Conservation (phyloP, 495 filamentous ascomycete genomes). For the Trichoderma reesei region DNA sequence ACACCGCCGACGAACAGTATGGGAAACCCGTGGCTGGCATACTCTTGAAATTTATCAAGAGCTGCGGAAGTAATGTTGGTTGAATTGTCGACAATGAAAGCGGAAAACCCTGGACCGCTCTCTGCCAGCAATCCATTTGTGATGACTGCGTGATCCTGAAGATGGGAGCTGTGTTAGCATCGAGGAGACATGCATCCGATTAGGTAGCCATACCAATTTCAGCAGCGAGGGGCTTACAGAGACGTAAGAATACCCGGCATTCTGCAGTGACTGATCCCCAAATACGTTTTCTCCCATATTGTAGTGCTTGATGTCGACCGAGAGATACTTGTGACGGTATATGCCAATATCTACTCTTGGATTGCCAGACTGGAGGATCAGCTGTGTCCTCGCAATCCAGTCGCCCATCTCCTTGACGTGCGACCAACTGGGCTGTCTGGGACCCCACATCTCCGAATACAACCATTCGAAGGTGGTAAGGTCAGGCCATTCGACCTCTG, state of each 20-base stretch:
- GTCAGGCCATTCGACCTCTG: slow-evolving; percentile 3
- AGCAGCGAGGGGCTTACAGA: slow-evolving; percentile 11
- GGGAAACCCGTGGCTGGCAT: slow-evolving; percentile 8
- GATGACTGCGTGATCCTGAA: slow-evolving; percentile 5
- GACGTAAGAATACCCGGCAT: slow-evolving; percentile 6
- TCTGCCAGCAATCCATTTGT: slow-evolving; percentile 6
- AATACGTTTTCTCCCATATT: slow-evolving; percentile 8
- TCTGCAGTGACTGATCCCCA: slow-evolving; percentile 6
- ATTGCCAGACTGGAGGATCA: slow-evolving; percentile 7
- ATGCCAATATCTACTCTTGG: slow-evolving; percentile 9
- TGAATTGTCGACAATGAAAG: slow-evolving; percentile 7
- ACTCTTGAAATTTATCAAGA: neutral
- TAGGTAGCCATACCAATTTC: neutral
- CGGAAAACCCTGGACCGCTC: slow-evolving; percentile 2
- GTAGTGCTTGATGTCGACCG: slow-evolving; percentile 11
- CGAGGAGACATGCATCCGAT: neutral
- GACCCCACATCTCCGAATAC: slow-evolving; percentile 11
- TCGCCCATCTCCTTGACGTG: slow-evolving; percentile 11
- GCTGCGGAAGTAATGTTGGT: slow-evolving; percentile 10
- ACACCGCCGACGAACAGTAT: slow-evolving; percentile 4
- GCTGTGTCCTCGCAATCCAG: slow-evolving; percentile 7
- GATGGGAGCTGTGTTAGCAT: neutral
- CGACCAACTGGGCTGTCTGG: slow-evolving; percentile 8
- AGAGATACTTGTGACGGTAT: slow-evolving; percentile 10
- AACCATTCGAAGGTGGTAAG: slow-evolving; percentile 8